Evolutionary conservation across 1,139 yeast species (phyloP), one percentile per base, ranked within the genome.

Genomic region (Yamadazyma jaroonii): DNA sequence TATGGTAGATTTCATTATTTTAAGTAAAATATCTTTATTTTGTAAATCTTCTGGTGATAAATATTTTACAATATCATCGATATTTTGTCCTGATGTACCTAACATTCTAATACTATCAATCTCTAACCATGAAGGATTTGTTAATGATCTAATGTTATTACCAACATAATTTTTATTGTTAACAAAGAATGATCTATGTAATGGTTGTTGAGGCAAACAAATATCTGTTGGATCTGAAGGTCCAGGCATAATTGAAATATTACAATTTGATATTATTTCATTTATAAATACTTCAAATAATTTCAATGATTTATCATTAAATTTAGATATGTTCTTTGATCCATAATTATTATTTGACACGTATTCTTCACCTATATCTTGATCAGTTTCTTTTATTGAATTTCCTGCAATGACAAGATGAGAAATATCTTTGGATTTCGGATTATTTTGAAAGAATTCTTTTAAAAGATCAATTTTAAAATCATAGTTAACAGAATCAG

Each of bases 191-290:
- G 95, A 83, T 40, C 69, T 71, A 55, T 92, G 96, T 11, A 92
- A 59, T 3, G 95, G 86, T 56, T 86, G 96, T 59, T 92, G 97
- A 0, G 99, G 99, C 44, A 88, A 61, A 39, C 94, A 78, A 12
- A 76, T 66, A 47, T 85, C 95, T 7, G 89, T 81, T 0, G 97
- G 96, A 57, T 92, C 99, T 6, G 69, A 62, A 4, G 65, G 72
- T 4, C 98, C 98, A 0, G 98, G 96, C 81, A 92, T 74, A 3
- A 94, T 56, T 26, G 83, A 75, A 5, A 90, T 79, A 0, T 94
- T 84, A 13, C 88, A 60, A 4, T 83, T 68, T 8, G 71, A 59
- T 3, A 81, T 61, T 3, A 87, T 44, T n/a, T 83, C 84, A 3
- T 68, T 59, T 6, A 90, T 48, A 48, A 83, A 79, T 10, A 56